Base-by-base conservation (phyloP, 73 alveolate species). In the Urostyla sp. region DNA sequence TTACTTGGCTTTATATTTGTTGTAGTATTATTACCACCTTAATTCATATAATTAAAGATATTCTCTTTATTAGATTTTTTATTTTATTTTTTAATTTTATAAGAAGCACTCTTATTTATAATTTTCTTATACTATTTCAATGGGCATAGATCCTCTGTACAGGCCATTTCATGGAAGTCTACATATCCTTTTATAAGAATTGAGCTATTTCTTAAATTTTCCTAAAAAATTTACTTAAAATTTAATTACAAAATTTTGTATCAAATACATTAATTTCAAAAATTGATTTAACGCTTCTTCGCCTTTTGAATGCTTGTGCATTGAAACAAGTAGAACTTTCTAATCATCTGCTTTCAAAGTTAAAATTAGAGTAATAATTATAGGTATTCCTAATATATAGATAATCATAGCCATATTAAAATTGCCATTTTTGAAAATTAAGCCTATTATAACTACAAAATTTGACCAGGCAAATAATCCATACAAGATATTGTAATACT, bases 131-230 rank as follows among this genome's bases (percentile, higher is more conserved):
- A 91, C 32, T 75, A 63, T 77, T 91, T 95, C 35, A 95, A 80
- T 0, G 95, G 92, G 46, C 99, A 95, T 43, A 90, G 96, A 67
- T 89, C 92, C 72, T 84, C 87, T 49, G 85, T 66, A 58, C 99
- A 95, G 40, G 91, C 84, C 91, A 89, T 97, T 80, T 89, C 95
- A 69, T 95, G 99, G 10, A 87, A 90, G 69, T 90, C 87, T 1
- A 95, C 92, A 84, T 85, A 95, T 15, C 99, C 99, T 60, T 90
- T 92, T 63, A 95, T 76, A 63, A 95, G 67, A 75, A 95, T 95
- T 79, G 91, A 83, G 67, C 95, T 86, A 46, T 92, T 88, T 73
- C 96, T 90, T 48, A 86, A 90, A 16, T 79, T 86, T 36, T 90
- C 94, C 16, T 92, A 82, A 55, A n/a, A n/a, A n/a, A n/a, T n/a